Conservation (phyloP, 805 yeast genomes). For the Candida sonorensis region DNA sequence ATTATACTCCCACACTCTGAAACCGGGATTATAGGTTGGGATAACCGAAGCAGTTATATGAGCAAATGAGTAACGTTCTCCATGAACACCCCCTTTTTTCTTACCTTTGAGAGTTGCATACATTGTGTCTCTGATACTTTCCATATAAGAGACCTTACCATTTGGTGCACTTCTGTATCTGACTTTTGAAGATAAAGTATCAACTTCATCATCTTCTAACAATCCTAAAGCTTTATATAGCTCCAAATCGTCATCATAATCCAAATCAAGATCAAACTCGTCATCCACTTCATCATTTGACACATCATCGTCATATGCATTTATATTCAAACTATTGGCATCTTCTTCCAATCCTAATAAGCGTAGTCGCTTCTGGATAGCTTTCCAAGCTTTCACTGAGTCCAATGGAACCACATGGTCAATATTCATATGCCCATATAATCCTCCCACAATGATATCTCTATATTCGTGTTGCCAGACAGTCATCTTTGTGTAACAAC, state of each 20-base stretch:
- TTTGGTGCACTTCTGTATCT: conserved; percentile 59
- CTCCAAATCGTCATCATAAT: conserved; percentile 14
- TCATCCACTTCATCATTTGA: conserved; percentile 13
- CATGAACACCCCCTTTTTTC: conserved; percentile 34
- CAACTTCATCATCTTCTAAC: conserved; percentile 20
- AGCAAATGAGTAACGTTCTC: conserved; percentile 61
- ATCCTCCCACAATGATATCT: conserved; percentile 76
- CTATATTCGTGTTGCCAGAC: conserved; percentile 81
- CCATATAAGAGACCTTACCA: conserved; percentile 61
- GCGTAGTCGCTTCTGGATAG: conserved; percentile 26
- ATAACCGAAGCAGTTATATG: conserved; percentile 69
- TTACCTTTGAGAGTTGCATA: conserved; percentile 45
- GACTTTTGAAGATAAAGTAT: conserved; percentile 13
- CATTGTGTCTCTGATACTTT: conserved; percentile 44
- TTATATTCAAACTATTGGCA: conserved; percentile 3
- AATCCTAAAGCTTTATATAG: conserved; percentile 11
- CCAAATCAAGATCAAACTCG: conserved; percentile 4
- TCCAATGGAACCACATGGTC: conserved; percentile 82
- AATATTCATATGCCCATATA: conserved; percentile 85
- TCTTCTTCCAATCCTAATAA: conserved; percentile 17
- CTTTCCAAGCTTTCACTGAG: conserved; percentile 58
- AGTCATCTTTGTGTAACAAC: conserved; percentile 68
- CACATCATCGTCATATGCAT: conserved; percentile 18
- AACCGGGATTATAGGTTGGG: conserved; percentile 80
- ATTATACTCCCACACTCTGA: conserved; percentile 85